Conservation (phyloP, 495 filamentous ascomycete species). For the Penicilliopsis zonata region DNA sequence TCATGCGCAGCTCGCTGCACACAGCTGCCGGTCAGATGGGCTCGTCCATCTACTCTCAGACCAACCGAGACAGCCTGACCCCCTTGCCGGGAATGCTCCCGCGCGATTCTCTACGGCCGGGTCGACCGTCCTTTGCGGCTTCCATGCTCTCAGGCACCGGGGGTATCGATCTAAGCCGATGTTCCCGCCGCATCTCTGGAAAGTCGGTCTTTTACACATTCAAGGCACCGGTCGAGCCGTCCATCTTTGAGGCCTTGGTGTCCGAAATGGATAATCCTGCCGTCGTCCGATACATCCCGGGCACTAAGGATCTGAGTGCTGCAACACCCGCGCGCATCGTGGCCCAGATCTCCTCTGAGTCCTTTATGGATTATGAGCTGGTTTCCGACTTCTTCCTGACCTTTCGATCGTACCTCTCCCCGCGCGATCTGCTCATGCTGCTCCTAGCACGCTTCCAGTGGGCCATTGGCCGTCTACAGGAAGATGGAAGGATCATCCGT, state of each 20-base stretch:
- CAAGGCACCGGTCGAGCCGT: slow-evolving; percentile 35
- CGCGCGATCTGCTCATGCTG: slow-evolving; percentile 64
- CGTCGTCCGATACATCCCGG: slow-evolving; percentile 71
- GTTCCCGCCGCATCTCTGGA: slow-evolving; percentile 16
- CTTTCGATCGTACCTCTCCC: slow-evolving; percentile 72
- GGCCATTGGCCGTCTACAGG: slow-evolving; percentile 71
- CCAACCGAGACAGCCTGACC: slow-evolving; percentile 8
- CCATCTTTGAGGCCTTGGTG: slow-evolving; percentile 71
- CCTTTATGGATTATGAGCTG: slow-evolving; percentile 93
- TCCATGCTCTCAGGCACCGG: slow-evolving; percentile 38
- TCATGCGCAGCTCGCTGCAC: slow-evolving; percentile 64
- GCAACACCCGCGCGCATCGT: slow-evolving; percentile 87
- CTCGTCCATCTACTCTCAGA: slow-evolving; percentile 34
- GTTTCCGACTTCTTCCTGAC: slow-evolving; percentile 98
- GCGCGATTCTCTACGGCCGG: slow-evolving; percentile 13
- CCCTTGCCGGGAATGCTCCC: slow-evolving; percentile 10
- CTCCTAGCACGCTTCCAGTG: slow-evolving; percentile 76
- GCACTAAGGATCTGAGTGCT: slow-evolving; percentile 65
- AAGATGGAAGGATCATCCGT: slow-evolving; percentile 80
- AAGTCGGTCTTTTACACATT: slow-evolving; percentile 32
- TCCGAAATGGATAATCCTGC: slow-evolving; percentile 60
- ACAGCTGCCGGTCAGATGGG: slow-evolving; percentile 43
- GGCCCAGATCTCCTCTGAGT: slow-evolving; percentile 94
- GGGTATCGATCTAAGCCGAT: slow-evolving; percentile 23
- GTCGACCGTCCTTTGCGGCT: slow-evolving; percentile 23